These are phyloP conservation scores for Venturia nashicola DNA, from an alignment of 2,329 filamentous ascomycete genomes.

Conservation along the genomic window DNA sequence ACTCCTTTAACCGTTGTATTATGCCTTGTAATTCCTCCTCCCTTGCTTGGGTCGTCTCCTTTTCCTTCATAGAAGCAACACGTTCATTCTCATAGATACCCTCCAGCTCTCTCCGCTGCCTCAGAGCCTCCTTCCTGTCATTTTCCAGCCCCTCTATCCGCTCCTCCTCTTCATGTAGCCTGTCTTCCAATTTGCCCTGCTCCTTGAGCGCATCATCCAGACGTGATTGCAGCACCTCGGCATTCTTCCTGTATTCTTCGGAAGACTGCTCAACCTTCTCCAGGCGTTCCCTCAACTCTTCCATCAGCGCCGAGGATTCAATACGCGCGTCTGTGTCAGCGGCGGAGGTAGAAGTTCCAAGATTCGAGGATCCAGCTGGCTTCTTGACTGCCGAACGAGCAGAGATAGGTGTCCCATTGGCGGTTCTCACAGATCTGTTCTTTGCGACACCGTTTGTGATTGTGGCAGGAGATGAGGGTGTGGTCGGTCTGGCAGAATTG, in stretches of 20 bases:
- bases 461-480: constrained; percentile 13
- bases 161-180: constrained; percentile 74
- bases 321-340: constrained; percentile 57
- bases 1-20: constrained; percentile 86
- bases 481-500: constrained; percentile 20
- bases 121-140: constrained; percentile 70
- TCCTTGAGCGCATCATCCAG: constrained; percentile 77
- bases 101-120: constrained; percentile 84
- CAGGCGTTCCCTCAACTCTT: constrained; percentile 74
- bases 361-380: constrained; percentile 17
- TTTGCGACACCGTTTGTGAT: constrained; percentile 18
- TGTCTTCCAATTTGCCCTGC: constrained; percentile 78
- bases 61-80: constrained; percentile 77
- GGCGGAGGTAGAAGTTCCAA: constrained; percentile 19
- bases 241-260: constrained; percentile 72
- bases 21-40: constrained; percentile 86
- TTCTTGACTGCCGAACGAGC: constrained; percentile 24
- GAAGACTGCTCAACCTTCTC: constrained; percentile 66
- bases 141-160: constrained; percentile 68
- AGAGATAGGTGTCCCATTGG: constrained; percentile 24
- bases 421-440: constrained; percentile 19
- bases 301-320: constrained; percentile 64
- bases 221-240: constrained; percentile 70
- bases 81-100: constrained; percentile 85
- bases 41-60: constrained; percentile 70